Conservation (phyloP, 208 protist species). For the Plasmodiophora brassicae region DNA sequence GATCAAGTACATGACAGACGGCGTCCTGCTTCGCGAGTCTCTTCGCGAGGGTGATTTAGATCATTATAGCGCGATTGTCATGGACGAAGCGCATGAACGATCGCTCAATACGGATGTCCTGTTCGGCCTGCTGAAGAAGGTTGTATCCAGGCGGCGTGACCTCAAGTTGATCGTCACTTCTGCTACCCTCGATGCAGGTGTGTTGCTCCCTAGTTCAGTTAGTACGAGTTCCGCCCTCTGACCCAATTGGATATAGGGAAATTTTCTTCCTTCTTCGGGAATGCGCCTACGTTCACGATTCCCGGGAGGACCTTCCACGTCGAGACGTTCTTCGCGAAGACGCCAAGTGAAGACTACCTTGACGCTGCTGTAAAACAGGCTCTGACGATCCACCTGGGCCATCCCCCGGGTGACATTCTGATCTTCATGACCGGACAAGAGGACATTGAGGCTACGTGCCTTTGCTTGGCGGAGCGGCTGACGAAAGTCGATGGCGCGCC, state of each 20-base stretch:
- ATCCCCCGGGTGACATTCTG: slow-evolving; percentile 94
- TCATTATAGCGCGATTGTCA: slow-evolving; percentile 70
- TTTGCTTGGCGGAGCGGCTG: slow-evolving; percentile 45
- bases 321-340: slow-evolving; percentile 30
- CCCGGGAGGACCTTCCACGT: slow-evolving; percentile 89
- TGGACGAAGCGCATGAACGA: slow-evolving; percentile 88
- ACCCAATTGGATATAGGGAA: slow-evolving; percentile 5
- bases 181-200: slow-evolving; percentile 95
- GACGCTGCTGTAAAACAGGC: slow-evolving; percentile 46
- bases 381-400: slow-evolving; percentile 57
- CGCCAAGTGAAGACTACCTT: slow-evolving; percentile 44
- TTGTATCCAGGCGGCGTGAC: slow-evolving; percentile 70
- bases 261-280: slow-evolving; percentile 84
- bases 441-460: slow-evolving; percentile 85
- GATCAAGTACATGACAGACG: slow-evolving; percentile 87
- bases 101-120: slow-evolving; percentile 81
- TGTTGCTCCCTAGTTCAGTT: slow-evolving; percentile 76
- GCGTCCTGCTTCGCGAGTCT: slow-evolving; percentile 75
- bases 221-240: not conserved
- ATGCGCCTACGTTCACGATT: slow-evolving; percentile 81
- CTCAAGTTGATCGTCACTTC: slow-evolving; percentile 98
- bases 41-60: slow-evolving; percentile 57
- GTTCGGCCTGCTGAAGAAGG: slow-evolving; percentile 60
- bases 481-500: slow-evolving; percentile 52
- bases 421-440: slow-evolving; percentile 99